Evolutionary conservation across 129 eudicot genomes (phyloP).

Genomic region (Solidago caesia): DNA sequence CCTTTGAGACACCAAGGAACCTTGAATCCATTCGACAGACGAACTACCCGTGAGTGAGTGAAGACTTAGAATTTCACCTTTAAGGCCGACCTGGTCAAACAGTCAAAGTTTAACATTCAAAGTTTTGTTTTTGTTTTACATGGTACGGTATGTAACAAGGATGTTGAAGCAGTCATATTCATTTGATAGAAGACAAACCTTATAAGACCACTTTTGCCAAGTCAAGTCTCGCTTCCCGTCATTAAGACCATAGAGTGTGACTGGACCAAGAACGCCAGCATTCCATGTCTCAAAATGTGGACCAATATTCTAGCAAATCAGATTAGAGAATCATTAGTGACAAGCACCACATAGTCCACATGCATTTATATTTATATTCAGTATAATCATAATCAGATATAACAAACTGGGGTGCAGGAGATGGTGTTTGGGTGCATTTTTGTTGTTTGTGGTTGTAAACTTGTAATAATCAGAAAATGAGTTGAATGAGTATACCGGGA

Average conservation of each 20-base stretch:
- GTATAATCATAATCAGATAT: neutral
- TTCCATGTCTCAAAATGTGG: conserved; percentile 92
- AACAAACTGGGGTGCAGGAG: too few species aligned
- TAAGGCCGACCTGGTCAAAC: conserved; percentile 72
- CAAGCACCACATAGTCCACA: conserved; percentile 9
- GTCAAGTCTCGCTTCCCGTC: conserved; percentile 89
- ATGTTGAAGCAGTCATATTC: neutral
- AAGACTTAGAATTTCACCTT: conserved; percentile 81
- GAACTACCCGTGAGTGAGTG: conserved; percentile 86
- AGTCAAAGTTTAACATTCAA: neutral
- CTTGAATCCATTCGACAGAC: conserved; percentile 82
- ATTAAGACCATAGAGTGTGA: conserved; percentile 76
- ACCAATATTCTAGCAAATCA: conserved; percentile 65
- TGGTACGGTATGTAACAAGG: conserved; percentile 1
- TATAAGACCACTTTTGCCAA: conserved; percentile 99
- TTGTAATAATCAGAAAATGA: neutral
- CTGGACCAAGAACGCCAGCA: conserved; percentile 98
- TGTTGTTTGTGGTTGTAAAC: neutral
- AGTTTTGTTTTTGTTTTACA: neutral
- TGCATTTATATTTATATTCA: neutral
- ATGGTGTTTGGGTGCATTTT: too few species aligned
- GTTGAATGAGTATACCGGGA: conserved; percentile 45
- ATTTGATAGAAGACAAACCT: conserved; percentile 49
- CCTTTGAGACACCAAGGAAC: conserved; percentile 56
- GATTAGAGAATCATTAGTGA: conserved; percentile 14